Base-by-base conservation (phyloP, 331 rosid species). In the Phaseolus coccineus region DNA sequence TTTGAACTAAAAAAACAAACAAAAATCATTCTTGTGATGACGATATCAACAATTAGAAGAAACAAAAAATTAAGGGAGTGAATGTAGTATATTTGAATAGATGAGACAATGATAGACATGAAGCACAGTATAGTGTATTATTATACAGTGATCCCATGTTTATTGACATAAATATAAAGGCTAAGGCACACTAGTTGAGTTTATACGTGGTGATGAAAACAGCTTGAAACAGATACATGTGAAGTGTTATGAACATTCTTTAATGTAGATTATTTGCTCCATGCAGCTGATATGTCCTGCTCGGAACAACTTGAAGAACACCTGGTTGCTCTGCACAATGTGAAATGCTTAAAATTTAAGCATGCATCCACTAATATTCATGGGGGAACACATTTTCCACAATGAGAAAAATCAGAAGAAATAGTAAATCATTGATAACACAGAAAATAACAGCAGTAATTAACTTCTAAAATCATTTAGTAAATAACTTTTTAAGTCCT, bases 291-390 rank as follows among this genome's bases (percentile, higher is more conserved):
- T 85, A 69, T 69, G 78, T 90, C 89, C 84, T 69, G 92, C 89
- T 90, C 11, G 89, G 93, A 72, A 95, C 92, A 78, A 95, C 99
- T 87, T 93, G 97, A 77, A 95, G 91, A 73, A 95, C 99, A 16
- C 98, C 99, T 11, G 99, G 97, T 89, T 86, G 94, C 53, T 90
- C 99, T 95, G 91, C 79, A 61, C 27, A 72, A 44, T 46, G 27
- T 13, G 6, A 57, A 73, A 9, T 37, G 13, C 8, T 42, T 56
- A 28, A 44, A 67, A 70, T 61, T 11, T 51, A 33, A n/a, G 25
- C 10, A 40, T 6, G 46, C 1, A 2, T 10, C 50, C 50, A 46
- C 13, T 42, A 42, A 12, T 2, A 9, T 42, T 42, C 47, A 42
- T 8, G 2, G 16, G 51, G 7, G 50, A 76, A 55, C 59, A 14